A percentile compares a stretch with the other conserved stretches of the same genome.
Evolutionary conservation across 2,329 filamentous ascomycete species (phyloP).

Genomic region (Acrocalymma vagum): DNA sequence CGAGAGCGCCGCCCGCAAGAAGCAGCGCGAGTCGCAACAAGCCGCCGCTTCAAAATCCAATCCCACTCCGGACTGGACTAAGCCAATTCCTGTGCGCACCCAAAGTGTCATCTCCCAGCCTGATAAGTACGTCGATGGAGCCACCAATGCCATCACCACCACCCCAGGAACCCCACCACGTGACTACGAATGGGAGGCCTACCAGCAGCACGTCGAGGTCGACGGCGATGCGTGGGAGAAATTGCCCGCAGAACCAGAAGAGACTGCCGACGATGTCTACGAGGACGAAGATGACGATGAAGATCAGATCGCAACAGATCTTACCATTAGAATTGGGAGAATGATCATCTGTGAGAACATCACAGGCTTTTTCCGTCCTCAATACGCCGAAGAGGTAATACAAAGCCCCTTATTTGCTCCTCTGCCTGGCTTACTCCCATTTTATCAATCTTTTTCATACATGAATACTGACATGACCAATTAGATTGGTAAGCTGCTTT

Average conservation of each 20-base stretch:
- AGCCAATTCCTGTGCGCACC: slow-evolving; percentile 44
- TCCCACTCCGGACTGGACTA: slow-evolving; percentile 45
- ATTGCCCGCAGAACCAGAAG: slow-evolving; percentile 45
- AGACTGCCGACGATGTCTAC: slow-evolving; percentile 47
- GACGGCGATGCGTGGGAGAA: slow-evolving; percentile 47
- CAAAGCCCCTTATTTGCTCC: slow-evolving; percentile 23
- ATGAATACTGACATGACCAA: slow-evolving; percentile 33
- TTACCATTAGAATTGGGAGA: slow-evolving; percentile 47
- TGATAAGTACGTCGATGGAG: slow-evolving; percentile 34
- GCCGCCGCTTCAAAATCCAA: slow-evolving; percentile 36
- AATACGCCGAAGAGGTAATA: slow-evolving; percentile 51
- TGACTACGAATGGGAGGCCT: slow-evolving; percentile 50
- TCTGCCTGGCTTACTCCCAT: slow-evolving; percentile 8
- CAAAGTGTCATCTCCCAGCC: slow-evolving; percentile 32
- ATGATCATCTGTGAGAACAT: slow-evolving; percentile 52
- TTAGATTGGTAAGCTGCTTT: slow-evolving; percentile 49
- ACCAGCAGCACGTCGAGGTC: slow-evolving; percentile 48
- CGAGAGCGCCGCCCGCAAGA: slow-evolving; percentile 47
- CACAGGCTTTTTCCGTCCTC: slow-evolving; percentile 48
- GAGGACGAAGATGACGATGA: slow-evolving; percentile 50
- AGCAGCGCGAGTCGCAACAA: slow-evolving; percentile 41
- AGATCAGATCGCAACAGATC: slow-evolving; percentile 47
- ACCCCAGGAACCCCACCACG: slow-evolving; percentile 47
- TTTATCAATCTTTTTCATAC: slow-evolving; percentile 11
- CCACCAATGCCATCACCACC: slow-evolving; percentile 40